Evolutionary conservation across 306 rosid genomes (phyloP), one percentile per base, ranked within the genome.

Genomic region (Inga laurina): DNA sequence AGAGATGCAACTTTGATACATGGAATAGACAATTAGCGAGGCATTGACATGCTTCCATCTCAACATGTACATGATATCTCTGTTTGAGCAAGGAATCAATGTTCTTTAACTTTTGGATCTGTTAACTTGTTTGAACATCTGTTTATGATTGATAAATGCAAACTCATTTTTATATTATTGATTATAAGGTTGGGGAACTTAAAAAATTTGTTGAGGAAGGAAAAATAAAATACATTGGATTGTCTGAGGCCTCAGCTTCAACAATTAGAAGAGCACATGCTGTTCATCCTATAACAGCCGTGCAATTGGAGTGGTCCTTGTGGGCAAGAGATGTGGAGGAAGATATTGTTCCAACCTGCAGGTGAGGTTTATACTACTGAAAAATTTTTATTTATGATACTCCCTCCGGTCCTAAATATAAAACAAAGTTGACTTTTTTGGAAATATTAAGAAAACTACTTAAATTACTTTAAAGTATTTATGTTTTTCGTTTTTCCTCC

Each of bases 231-330:
- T 91, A 91, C 88, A 87, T 87, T 57, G 94, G 92, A 37, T 61
- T 91, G 1, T 89, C 92, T 0, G 94, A 91, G 87, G 94, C 94
- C 8, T 91, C 94, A 4, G 86, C 94, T 65, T 85, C 91, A n/a
- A 87, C 94, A 15, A 91, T 89, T 69, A 87, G 92, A 86, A 87
- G 92, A 89, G 92, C 94, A 62, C 94, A 91, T 76, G 94, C 84
- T 30, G 89, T 64, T 64, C 70, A 64, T 79, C 94, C 94, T 2
- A 82, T 88, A 41, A 82, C 94, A 77, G 92, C 92, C 3, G 89
- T 88, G 75, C 91, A 91, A 78, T 18, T 91, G 54, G 94, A 88
- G 57, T 88, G 92, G 89, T 91, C 92, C 30, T 72, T 91, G 80
- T 91, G 92, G 92, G 2, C 88, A 3, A 84, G 92, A 85, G 94